Evolutionary conservation across 1,139 yeast genomes (phyloP).

Genomic region (Candida albicans): DNA sequence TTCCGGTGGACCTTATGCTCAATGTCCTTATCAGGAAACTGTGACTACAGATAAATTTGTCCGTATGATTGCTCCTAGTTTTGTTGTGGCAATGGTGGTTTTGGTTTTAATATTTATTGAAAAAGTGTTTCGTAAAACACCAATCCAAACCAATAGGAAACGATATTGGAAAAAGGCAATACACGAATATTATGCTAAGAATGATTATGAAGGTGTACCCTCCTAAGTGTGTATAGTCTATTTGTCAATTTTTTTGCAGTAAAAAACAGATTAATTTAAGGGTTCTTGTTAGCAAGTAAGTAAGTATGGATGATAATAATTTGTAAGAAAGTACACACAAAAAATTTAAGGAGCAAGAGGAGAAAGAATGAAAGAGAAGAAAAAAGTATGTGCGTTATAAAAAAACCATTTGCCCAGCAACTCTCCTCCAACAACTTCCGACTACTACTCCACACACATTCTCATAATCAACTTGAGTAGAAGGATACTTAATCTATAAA

Average conservation of each 20-base stretch:
- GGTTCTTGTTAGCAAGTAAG: too few relatives aligned
- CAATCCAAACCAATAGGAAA: constrained; percentile 43
- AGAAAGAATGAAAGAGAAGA: too few relatives aligned
- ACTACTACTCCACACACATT: not conserved
- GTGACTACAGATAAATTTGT: constrained; percentile 59
- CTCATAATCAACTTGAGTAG: not conserved
- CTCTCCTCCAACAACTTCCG: not conserved
- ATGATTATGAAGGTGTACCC: constrained; percentile 49
- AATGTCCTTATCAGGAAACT: constrained; percentile 72
- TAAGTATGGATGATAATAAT: not conserved
- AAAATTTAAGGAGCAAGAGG: too few relatives aligned
- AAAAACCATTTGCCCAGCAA: too few relatives aligned
- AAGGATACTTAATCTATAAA: not conserved
- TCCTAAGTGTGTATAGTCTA: constrained; percentile 20
- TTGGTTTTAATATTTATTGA: constrained; percentile 43
- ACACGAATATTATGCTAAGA: constrained; percentile 35
- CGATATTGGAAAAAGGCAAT: constrained; percentile 41
- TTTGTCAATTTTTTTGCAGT: not conserved
- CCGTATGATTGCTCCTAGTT: constrained; percentile 65
- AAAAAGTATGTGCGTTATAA: too few relatives aligned
- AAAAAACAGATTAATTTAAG: not conserved
- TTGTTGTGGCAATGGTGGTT: constrained; percentile 54
- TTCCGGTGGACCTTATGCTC: constrained; percentile 74
- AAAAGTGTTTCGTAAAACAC: constrained; percentile 32
- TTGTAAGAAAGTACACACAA: too few relatives aligned